Evolutionary conservation across 108 stramenopile species (phyloP).

Genomic region (Skeletonema tropicum): DNA sequence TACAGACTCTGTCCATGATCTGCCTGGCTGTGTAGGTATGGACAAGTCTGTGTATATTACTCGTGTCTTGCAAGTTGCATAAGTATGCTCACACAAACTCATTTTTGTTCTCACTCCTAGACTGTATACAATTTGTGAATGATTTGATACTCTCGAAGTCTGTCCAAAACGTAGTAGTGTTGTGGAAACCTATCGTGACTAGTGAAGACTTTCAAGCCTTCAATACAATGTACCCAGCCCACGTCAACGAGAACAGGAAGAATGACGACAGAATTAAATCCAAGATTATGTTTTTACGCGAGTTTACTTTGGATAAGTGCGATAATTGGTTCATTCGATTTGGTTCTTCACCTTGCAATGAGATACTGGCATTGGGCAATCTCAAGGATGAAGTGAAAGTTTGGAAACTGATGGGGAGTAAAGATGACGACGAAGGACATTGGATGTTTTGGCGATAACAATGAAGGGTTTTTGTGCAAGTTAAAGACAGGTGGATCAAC

Average conservation of each 20-base stretch:
- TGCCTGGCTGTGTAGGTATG: constrained; percentile 63
- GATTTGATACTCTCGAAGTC: constrained; percentile 82
- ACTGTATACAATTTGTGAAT: constrained; percentile 84
- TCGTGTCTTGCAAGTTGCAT: neutral
- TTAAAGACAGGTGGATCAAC: constrained; percentile 33
- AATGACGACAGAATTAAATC: constrained; percentile 21
- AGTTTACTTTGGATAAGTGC: constrained; percentile 45
- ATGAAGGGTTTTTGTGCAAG: constrained; percentile 34
- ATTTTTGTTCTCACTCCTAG: neutral
- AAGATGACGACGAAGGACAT: constrained; percentile 2
- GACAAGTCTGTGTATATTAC: neutral
- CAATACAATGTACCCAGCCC: constrained; percentile 8
- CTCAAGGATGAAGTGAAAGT: constrained; percentile 65
- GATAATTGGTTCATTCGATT: constrained; percentile 76
- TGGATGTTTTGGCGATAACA: neutral
- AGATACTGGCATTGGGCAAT: constrained; percentile 75
- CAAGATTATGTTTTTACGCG: constrained; percentile 37
- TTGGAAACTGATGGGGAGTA: constrained; percentile 61
- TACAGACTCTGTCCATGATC: constrained; percentile 67
- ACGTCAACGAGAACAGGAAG: neutral
- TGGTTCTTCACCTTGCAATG: constrained; percentile 46
- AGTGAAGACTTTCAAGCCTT: constrained; percentile 18
- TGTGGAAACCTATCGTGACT: constrained; percentile 77
- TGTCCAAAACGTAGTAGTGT: constrained; percentile 58
- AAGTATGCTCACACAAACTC: neutral